These are phyloP conservation scores for Rhodotorula sp. DNA, from an alignment of 1,284 basidiomycete genomes.

Conservation along the genomic window DNA sequence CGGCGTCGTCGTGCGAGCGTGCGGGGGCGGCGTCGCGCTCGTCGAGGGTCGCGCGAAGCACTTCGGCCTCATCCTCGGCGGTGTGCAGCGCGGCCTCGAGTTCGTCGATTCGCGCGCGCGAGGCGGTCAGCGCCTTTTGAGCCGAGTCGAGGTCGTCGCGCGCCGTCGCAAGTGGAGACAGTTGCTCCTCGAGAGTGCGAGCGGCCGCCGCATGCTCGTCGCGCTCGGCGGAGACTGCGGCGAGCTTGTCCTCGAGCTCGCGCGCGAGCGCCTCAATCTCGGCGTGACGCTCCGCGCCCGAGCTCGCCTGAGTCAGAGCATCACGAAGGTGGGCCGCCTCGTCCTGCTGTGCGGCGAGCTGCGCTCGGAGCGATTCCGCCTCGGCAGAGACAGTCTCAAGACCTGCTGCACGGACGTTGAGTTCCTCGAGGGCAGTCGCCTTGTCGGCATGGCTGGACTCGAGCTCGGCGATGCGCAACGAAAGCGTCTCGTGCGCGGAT, in stretches of 20 bases:
- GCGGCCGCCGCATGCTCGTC: background rate
- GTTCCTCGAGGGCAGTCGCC: background rate
- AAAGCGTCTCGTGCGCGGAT: background rate
- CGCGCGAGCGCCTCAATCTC: background rate
- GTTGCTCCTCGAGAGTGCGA: background rate
- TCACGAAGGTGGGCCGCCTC: too few relatives aligned
- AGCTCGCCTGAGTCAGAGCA: too few relatives aligned
- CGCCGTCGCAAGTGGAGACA: background rate
- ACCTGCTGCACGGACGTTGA: background rate
- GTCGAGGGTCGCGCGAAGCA: background rate
- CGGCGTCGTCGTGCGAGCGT: background rate
- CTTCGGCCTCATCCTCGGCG: background rate
- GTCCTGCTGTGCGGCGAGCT: background rate
- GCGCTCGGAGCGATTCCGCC: background rate
- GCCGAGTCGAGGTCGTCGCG: constrained; percentile 1
- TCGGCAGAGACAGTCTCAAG: background rate
- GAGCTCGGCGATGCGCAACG: constrained; percentile 5
- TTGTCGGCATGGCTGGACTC: background rate
- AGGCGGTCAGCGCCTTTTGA: background rate
- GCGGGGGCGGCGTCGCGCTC: background rate
- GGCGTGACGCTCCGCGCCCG: background rate
- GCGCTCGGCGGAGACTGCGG: background rate
- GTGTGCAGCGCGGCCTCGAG: background rate
- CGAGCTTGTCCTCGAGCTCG: background rate
- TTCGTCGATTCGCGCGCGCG: background rate